Conservation (phyloP, 768 basidiomycete genomes). For the Hygrophorus pudorinus region DNA sequence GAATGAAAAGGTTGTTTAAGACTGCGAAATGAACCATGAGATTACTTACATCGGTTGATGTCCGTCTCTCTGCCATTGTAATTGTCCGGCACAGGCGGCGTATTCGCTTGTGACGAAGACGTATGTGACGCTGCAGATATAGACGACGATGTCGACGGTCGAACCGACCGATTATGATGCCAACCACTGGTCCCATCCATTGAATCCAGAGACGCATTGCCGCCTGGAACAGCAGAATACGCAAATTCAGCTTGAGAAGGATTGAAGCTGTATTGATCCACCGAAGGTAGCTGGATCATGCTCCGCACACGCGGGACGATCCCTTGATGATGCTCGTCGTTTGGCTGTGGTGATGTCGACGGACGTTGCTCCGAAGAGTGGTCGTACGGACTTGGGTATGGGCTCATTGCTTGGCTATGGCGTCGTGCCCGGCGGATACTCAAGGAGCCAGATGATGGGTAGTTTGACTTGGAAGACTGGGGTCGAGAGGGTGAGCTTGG, state of each 20-base stretch:
- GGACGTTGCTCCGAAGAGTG: constrained; percentile 56
- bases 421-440: constrained; percentile 66
- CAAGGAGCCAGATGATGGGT: constrained; percentile 36
- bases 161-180: constrained; percentile 38
- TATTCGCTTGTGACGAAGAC: constrained; percentile 74
- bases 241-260: constrained; percentile 73
- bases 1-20: not conserved
- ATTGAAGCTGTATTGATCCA: constrained; percentile 57
- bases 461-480: constrained; percentile 54
- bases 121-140: constrained; percentile 70
- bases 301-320: constrained; percentile 67
- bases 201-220: constrained; percentile 31
- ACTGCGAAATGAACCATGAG: constrained; percentile 6
- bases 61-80: constrained; percentile 55
- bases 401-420: constrained; percentile 81
- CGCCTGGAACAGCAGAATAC: constrained; percentile 54
- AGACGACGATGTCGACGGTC: constrained; percentile 72
- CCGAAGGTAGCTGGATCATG: constrained; percentile 74
- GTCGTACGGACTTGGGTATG: constrained; percentile 78
- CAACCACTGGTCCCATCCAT: constrained; percentile 39
- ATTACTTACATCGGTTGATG: constrained; percentile 74
- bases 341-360: constrained; percentile 62
- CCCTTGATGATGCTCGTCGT: constrained; percentile 38
- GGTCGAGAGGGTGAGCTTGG: constrained; percentile 64
- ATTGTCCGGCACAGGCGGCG: constrained; percentile 62